Percentiles rank a stretch among this genome's conserved stretches.
Conservation (phyloP, 1,284 basidiomycete species). For the Takashimella tepidaria region DNA sequence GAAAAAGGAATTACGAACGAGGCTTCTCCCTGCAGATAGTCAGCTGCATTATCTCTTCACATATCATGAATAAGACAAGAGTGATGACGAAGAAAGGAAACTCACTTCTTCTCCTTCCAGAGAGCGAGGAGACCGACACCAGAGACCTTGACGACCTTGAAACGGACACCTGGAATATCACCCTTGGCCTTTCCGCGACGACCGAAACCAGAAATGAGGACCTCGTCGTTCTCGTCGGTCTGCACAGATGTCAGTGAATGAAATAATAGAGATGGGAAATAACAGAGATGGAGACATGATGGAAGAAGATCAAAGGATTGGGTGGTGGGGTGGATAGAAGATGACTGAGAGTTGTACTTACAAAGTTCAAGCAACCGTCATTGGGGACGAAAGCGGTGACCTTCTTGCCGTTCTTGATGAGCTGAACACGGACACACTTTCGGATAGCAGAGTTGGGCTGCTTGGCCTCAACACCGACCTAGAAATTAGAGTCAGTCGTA, state of each 20-base stretch:
- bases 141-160: constrained; percentile 99
- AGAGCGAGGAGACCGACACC: constrained; percentile 96
- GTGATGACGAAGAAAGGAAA: constrained; percentile 21
- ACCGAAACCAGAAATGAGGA: constrained; percentile 99
- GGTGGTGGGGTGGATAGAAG: too few species aligned
- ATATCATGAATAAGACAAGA: neutral
- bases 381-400: constrained; percentile 88
- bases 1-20: constrained; percentile 60
- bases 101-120: constrained; percentile 97
- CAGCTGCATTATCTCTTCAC: neutral
- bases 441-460: constrained; percentile 99
- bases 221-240: constrained; percentile 97
- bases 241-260: neutral
- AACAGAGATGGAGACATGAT: too few species aligned
- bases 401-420: constrained; percentile 99
- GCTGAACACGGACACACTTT: constrained; percentile 99
- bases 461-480: constrained; percentile 61
- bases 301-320: neutral
- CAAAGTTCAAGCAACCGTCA: constrained; percentile 98
- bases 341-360: too few species aligned
- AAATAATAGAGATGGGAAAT: constrained; percentile 1
- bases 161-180: constrained; percentile 68
- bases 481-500: too few species aligned
- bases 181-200: constrained; percentile 84
- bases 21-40: constrained; percentile 67